Percentiles rank a stretch among this genome's conserved stretches.
phyloP scores from a whole-genome alignment of 495 filamentous ascomycete species.

The Staphylotrichum longicolle region DNA sequence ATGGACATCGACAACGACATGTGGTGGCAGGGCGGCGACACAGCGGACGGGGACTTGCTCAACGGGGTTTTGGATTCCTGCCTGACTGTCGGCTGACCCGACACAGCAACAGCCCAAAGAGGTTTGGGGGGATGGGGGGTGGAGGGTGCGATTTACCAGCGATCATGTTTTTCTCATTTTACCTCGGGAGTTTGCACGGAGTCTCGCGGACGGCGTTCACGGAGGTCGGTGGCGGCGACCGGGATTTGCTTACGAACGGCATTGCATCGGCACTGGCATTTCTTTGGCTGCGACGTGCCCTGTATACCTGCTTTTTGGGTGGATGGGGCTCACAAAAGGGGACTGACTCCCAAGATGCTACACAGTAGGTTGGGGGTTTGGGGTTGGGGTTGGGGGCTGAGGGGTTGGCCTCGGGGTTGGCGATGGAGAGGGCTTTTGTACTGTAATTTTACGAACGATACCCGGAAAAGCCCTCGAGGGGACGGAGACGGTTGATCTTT shows the following conservation, averaged over 20 bases:
- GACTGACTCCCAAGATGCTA: background rate
- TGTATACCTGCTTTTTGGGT: constrained; percentile 10
- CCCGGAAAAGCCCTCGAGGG: constrained; percentile 30
- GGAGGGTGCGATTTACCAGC: background rate
- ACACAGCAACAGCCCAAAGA: background rate
- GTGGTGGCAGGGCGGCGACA: constrained; percentile 71
- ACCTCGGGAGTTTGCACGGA: background rate
- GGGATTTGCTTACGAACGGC: constrained; percentile 9
- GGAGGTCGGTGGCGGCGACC: constrained; percentile 1
- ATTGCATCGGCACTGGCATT: constrained; percentile 16
- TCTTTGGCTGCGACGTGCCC: constrained; percentile 6
- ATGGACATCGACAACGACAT: constrained; percentile 67
- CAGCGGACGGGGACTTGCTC: constrained; percentile 60
- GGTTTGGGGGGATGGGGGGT: too few relatives aligned
- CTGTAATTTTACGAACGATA: constrained; percentile 36
- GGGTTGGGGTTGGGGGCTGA: background rate
- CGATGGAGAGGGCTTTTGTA: constrained; percentile 25
- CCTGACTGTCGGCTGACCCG: constrained; percentile 34
- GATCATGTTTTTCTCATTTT: constrained; percentile 1
- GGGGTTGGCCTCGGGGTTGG: background rate
- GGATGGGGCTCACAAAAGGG: constrained; percentile 13
- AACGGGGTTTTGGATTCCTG: constrained; percentile 65
- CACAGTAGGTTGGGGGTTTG: too few relatives aligned
- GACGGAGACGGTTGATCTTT: constrained; percentile 1
- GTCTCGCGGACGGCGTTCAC: constrained; percentile 8